These are phyloP conservation scores for Cladosporium oxysporum DNA, from an alignment of 2,329 filamentous ascomycete species.

Conservation along the genomic window DNA sequence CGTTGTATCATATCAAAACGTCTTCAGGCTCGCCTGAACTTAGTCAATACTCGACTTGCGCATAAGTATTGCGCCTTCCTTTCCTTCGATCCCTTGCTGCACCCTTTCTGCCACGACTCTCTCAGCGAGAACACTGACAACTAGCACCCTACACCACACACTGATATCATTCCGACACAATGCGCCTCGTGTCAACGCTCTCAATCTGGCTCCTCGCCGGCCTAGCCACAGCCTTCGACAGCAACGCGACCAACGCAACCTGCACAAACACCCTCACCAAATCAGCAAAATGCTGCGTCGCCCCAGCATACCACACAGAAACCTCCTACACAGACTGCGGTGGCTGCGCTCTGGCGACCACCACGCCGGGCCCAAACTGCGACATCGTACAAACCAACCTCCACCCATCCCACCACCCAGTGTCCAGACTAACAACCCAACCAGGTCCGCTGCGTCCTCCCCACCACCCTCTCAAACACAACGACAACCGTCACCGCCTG, in stretches of 20 bases:
- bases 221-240: background rate
- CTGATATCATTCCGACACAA: background rate
- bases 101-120: background rate
- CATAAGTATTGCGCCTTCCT: background rate
- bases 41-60: background rate
- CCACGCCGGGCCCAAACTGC: background rate
- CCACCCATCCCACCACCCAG: background rate
- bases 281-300: constrained; percentile 13
- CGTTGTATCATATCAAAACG: background rate
- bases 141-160: background rate
- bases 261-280: constrained; percentile 10
- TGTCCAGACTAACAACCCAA: background rate
- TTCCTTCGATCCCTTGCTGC: background rate
- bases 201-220: background rate
- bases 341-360: constrained; percentile 14
- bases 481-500: constrained; percentile 2
- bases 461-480: background rate
- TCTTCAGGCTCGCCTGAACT: background rate
- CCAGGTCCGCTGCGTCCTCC: constrained; percentile 2
- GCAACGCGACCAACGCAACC: background rate
- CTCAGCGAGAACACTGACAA: background rate
- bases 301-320: constrained; percentile 1
- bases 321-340: constrained; percentile 19
- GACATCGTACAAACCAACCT: background rate
- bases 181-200: background rate